Percentiles rank a stretch among this genome's conserved stretches.
phyloP scores from a whole-genome alignment of 352 stramenopile species.

The Phytophthora sojae region DNA sequence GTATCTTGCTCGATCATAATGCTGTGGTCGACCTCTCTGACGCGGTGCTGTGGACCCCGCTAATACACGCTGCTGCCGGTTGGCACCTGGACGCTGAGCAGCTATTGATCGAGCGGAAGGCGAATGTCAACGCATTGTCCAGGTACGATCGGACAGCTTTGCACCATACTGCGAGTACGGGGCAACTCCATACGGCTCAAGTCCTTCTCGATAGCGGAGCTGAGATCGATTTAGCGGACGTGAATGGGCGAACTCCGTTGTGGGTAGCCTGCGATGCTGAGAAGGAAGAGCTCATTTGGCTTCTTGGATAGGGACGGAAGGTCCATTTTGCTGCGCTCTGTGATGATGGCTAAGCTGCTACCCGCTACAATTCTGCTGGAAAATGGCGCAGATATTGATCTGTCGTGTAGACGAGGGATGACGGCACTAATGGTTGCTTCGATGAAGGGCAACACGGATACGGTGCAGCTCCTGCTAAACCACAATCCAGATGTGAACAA shows the following conservation, averaged over 20 bases:
- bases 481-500: not conserved
- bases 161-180: not conserved
- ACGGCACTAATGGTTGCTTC: not conserved
- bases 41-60: not conserved
- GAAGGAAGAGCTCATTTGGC: not conserved
- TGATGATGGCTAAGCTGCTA: not conserved
- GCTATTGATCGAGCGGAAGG: not conserved
- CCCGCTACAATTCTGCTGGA: not conserved
- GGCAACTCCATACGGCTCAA: not conserved
- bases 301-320: not conserved
- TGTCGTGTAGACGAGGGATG: not conserved
- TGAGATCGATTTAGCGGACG: not conserved
- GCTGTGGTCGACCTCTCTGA: not conserved
- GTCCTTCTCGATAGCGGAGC: not conserved
- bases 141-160: not conserved
- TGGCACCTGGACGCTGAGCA: not conserved
- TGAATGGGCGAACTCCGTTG: not conserved
- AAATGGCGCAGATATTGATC: slow-evolving; percentile 1
- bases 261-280: not conserved
- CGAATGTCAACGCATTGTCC: not conserved
- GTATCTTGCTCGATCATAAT: not conserved
- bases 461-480: not conserved
- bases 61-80: not conserved
- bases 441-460: not conserved
- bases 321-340: not conserved